Base-by-base conservation (phyloP, 2,329 filamentous ascomycete species). In the Didymella keratinophila region DNA sequence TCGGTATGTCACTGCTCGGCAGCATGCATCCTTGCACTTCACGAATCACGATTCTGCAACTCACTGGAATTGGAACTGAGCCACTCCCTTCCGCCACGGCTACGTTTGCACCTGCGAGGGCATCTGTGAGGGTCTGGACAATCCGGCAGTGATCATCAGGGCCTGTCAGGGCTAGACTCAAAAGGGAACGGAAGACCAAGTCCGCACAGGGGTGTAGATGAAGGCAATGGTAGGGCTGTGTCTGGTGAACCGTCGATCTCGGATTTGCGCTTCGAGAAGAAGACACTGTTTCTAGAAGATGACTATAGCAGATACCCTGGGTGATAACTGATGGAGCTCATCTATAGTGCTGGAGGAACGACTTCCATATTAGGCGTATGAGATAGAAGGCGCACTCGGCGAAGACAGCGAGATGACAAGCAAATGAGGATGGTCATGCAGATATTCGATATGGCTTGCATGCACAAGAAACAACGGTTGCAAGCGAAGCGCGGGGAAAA, bases 401-500 rank as follows among this genome's bases (percentile, higher is more conserved):
- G 27, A 30, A 25, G n/a, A 8, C 27, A 20, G n/a, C 23, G 23
- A 44, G 11, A 21, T 23, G 12, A 4, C 23, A 25, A 3, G 3
- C 23, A 25, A 25, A 30, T 30, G 45, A n/a, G 5, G n/a, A 21
- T 39, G 42, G 28, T 21, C 23, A 2, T 39, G 32, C 50, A 39
- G 41, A 14, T 14, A 14, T 14, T 32, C 49, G 39, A 49, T 58
- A 50, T 54, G 42, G 36, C 46, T 3, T 46, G 56, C 50, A 54
- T 50, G 18, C n/a, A 23, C 18, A 23, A 16, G 39, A 58, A 42
- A 44, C 37, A 44, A 25, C 50, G 56, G 49, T 39, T 53, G 45
- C 49, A 53, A 45, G 50, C 50, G 56, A 58, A 43, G 54, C 54
- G 54, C 37, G 56, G 56, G 56, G 49, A 48, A 48, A 58, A 49